These are phyloP conservation scores for Lentinula detonsa DNA, from an alignment of 768 basidiomycete genomes.

Conservation along the genomic window DNA sequence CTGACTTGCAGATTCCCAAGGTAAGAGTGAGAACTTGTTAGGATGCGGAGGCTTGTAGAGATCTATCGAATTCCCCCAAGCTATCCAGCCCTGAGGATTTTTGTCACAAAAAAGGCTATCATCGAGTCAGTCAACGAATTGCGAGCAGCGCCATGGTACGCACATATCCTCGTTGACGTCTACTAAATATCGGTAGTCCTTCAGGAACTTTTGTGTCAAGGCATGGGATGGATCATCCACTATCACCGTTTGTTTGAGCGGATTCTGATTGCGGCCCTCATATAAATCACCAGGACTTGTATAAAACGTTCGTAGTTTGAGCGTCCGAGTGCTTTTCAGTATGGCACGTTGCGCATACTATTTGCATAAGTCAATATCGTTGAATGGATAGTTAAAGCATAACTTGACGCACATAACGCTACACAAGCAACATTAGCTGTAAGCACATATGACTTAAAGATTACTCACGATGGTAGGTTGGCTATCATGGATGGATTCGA, in stretches of 20 bases:
- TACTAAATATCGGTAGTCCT: conserved; percentile 47
- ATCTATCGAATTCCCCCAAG: conserved; percentile 42
- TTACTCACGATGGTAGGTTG: conserved; percentile 60
- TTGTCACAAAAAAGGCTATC: conserved; percentile 51
- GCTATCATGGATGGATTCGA: conserved; percentile 54
- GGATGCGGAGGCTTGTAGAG: conserved; percentile 43
- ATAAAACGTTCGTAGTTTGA: conserved; percentile 78
- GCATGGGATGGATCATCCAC: conserved; percentile 40
- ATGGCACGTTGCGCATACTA: conserved; percentile 71
- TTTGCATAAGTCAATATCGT: neutral
- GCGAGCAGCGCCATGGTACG: conserved; percentile 17
- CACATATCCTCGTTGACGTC: conserved; percentile 39
- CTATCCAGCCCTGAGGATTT: conserved; percentile 62
- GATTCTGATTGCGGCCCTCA: conserved; percentile 59
- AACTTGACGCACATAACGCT: conserved; percentile 52
- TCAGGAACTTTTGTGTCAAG: conserved; percentile 51
- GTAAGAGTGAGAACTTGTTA: conserved; percentile 43
- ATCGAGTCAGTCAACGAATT: neutral
- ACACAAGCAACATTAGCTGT: conserved; percentile 1
- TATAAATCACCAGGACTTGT: conserved; percentile 50
- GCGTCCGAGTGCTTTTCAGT: conserved; percentile 69
- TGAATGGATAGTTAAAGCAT: neutral
- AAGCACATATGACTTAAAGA: neutral
- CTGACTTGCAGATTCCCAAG: conserved; percentile 53
- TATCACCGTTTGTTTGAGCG: conserved; percentile 47